Base-by-base conservation (phyloP, 2,329 filamentous ascomycete genomes). In the Curvularia sp. region DNA sequence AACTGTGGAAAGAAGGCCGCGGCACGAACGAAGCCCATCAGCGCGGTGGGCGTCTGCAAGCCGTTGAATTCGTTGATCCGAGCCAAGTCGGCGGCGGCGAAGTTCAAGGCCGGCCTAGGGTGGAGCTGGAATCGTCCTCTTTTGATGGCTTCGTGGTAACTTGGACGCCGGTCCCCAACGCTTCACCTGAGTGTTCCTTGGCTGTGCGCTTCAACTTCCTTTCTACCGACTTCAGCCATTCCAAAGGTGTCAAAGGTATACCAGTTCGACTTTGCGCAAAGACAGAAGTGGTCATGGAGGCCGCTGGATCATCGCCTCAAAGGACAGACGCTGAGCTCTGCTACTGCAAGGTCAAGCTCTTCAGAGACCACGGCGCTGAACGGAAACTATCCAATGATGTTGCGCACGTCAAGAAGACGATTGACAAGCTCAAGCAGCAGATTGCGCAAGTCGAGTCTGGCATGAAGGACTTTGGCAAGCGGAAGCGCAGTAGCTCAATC, bases 191-290 rank as follows among this genome's bases (percentile, higher is more conserved):
- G 69, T 95, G 93, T 75, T 91, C 88, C 48, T 87, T 99, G 55
- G 90, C 93, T 8, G 92, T 98, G 12, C 91, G 95, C 45, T 99
- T 98, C 83, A 99, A 99, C 79, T 99, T 99, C 74, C 83, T 99
- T 0, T 99, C 95, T 0, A 99, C 95, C 8, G 95, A 99, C 74
- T 99, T 98, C 75, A 98, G 94, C 76, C 95, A 98, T 74, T 98
- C 95, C 9, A 99, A 99, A 74, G 95, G 95, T 45, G 95, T 99
- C 48, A 99, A 98, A 78, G 95, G 95, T 34, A 97, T 98, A 64
- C 94, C 95, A 0, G 93, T 99, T 4, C 84, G 95, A 54, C 84
- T 98, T 0, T 98, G 94, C 76, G 88, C 93, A 13, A 98, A 98
- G 78, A 98, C 95, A 0, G 89, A 90, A 63, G 78, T 88, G 10